These are phyloP conservation scores for Infundibulicybe gibba DNA, from an alignment of 768 basidiomycete genomes.

Conservation along the genomic window DNA sequence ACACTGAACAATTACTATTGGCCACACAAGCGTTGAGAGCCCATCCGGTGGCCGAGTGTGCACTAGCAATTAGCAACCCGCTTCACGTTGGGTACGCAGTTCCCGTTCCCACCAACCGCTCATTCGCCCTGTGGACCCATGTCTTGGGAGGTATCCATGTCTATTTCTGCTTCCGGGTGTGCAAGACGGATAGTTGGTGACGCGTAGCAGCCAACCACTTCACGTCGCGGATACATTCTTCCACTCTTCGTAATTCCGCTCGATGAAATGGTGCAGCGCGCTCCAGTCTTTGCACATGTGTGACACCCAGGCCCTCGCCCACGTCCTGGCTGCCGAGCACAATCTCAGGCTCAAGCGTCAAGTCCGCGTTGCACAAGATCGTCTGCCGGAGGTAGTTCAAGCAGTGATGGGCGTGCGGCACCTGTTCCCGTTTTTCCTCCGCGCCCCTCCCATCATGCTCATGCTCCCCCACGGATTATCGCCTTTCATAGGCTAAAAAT, in stretches of 20 bases:
- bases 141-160: too few species aligned
- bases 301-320: conserved; percentile 6
- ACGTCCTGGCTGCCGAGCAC: conserved; percentile 1
- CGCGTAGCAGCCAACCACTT: too few species aligned
- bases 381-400: conserved; percentile 14
- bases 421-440: background rate
- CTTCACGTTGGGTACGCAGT: too few species aligned
- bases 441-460: background rate
- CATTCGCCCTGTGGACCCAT: too few species aligned
- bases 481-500: conserved; percentile 22
- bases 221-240: too few species aligned
- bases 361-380: conserved; percentile 14
- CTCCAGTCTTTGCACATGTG: conserved; percentile 17
- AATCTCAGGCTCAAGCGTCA: conserved; percentile 14
- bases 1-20: too few species aligned
- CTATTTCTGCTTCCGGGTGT: too few species aligned
- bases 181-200: too few species aligned
- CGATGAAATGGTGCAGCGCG: conserved; percentile 8
- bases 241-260: conserved; percentile 7
- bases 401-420: conserved; percentile 13
- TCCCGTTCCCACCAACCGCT: too few species aligned
- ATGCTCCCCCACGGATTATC: background rate
- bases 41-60: too few species aligned
- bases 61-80: too few species aligned
- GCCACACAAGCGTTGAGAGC: too few species aligned